Evolutionary conservation across 2,329 filamentous ascomycete genomes (phyloP).

Genomic region (Erysiphe pisi): DNA sequence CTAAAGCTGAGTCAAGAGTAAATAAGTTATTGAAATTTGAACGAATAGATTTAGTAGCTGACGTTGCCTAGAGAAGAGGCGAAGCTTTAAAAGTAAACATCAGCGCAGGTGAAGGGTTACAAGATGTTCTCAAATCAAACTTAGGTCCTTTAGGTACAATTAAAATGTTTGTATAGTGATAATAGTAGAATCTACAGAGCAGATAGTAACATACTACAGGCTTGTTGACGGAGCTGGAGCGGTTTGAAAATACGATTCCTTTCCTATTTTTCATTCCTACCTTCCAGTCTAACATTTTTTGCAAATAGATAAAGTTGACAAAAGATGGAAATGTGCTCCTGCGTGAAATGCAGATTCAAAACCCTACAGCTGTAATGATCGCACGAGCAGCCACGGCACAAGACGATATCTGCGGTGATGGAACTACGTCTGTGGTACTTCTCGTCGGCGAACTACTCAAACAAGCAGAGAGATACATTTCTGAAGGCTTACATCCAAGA

Average conservation of each 20-base stretch:
- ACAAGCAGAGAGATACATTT: slow-evolving; percentile 92
- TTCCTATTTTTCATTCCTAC: slow-evolving; percentile 29
- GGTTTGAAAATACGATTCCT: slow-evolving; percentile 40
- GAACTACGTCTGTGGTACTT: slow-evolving; percentile 91
- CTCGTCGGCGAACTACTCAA: slow-evolving; percentile 94
- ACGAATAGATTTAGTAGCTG: slow-evolving; percentile 33
- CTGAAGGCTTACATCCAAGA: slow-evolving; percentile 89
- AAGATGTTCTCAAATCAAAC: slow-evolving; percentile 94
- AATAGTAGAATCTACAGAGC: not conserved
- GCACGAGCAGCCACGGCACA: slow-evolving; percentile 83
- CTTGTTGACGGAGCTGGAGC: slow-evolving; percentile 60
- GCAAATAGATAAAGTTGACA: slow-evolving; percentile 78
- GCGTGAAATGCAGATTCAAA: slow-evolving; percentile 86
- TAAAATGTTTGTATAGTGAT: slow-evolving; percentile 60
- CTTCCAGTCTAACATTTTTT: slow-evolving; percentile 33
- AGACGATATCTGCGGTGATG: slow-evolving; percentile 96
- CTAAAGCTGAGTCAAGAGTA: slow-evolving; percentile 96
- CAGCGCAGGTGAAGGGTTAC: slow-evolving; percentile 80
- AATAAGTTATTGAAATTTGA: slow-evolving; percentile 38
- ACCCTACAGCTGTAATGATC: slow-evolving; percentile 86
- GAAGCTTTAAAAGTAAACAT: slow-evolving; percentile 98
- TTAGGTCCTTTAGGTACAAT: slow-evolving; percentile 86
- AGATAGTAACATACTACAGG: slow-evolving; percentile 40
- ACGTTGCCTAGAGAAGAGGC: slow-evolving; percentile 62
- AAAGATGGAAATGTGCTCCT: slow-evolving; percentile 91